Base-by-base conservation (phyloP, 371 early-diverging fungal species). In the Mortierella polycephala region DNA sequence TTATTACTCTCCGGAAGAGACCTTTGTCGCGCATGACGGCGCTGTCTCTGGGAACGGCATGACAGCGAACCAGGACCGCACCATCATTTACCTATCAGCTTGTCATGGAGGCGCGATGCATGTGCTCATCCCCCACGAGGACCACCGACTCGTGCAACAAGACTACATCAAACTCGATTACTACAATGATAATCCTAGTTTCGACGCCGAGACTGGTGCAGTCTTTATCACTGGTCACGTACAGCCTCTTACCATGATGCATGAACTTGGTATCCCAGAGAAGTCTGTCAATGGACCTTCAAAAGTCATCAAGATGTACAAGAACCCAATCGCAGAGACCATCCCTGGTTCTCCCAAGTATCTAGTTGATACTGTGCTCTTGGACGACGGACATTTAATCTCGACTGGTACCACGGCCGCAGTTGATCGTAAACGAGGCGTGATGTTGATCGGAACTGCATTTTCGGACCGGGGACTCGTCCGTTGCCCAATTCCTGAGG, bases 1-100 rank as follows among this genome's bases (percentile, higher is more conserved):
- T 16, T 80, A 82, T 69, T 77, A 81, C 53, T 80, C 81, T 3
- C 74, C 76, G 18, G 76, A 75, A 18, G 65, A 70, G 9, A 60
- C 77, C 10, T 74, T 80, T 44, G 75, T 71, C 23, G 85, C 84
- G 11, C 62, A 54, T 11, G 57, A 60, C 0, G 62, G 64, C 16
- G 69, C 83, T 18, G 46, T 68, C 16, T 81, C 83, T 49, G 81
- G 85, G 47, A 85, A 85, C 52, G 85, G 85, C 16, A 85, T 85
- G 62, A 64, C 85, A 0, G 67, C 60, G 42, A 85, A 81, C 62
- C 41, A 54, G 5, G 81, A 82, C 39, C 74, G 75, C 0, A 62
- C 65, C 23, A 30, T 72, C 10, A 41, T 85, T 37, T 85, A 71
- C 62, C 73, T 83, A 57, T 74, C 82, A 10, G 83, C 74, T 16